Conservation (phyloP, 208 protist species). For the Sergeia podlipaevii region DNA sequence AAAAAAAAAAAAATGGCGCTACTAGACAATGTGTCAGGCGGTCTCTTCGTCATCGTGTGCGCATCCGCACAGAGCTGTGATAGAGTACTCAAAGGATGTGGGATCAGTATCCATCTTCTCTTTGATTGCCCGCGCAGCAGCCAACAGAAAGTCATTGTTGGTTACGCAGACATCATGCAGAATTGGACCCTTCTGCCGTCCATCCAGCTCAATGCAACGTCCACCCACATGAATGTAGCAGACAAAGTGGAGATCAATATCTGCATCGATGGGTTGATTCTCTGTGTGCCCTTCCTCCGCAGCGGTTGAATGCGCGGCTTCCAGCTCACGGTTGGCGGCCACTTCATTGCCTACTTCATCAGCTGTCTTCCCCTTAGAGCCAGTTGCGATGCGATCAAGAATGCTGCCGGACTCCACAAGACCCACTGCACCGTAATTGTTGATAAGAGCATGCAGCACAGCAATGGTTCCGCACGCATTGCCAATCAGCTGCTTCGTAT, state of each 20-base stretch:
- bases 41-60: too few relatives aligned
- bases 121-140: slow-evolving; percentile 59
- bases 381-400: slow-evolving; percentile 14
- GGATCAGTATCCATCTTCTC: slow-evolving; percentile 71
- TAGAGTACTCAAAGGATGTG: slow-evolving; percentile 63
- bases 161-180: slow-evolving; percentile 70
- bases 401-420: slow-evolving; percentile 29
- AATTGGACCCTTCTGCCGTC: slow-evolving; percentile 78
- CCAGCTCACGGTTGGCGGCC: slow-evolving; percentile 25
- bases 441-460: slow-evolving; percentile 90
- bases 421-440: slow-evolving; percentile 76
- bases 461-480: slow-evolving; percentile 96
- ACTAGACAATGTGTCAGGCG: too few relatives aligned
- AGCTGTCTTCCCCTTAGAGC: slow-evolving; percentile 21
- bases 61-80: slow-evolving; percentile 83
- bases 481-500: slow-evolving; percentile 86
- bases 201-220: slow-evolving; percentile 93
- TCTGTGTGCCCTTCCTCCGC: slow-evolving; percentile 63
- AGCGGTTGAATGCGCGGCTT: slow-evolving; percentile 51
- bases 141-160: slow-evolving; percentile 60
- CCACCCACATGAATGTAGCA: slow-evolving; percentile 84
- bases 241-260: slow-evolving; percentile 94
- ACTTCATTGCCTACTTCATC: slow-evolving; percentile 37
- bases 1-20: too few relatives aligned
- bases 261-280: slow-evolving; percentile 51